Evolutionary conservation across 1,284 basidiomycete genomes (phyloP), one percentile per base, ranked within the genome.

Genomic region (Stereum hirsutum): DNA sequence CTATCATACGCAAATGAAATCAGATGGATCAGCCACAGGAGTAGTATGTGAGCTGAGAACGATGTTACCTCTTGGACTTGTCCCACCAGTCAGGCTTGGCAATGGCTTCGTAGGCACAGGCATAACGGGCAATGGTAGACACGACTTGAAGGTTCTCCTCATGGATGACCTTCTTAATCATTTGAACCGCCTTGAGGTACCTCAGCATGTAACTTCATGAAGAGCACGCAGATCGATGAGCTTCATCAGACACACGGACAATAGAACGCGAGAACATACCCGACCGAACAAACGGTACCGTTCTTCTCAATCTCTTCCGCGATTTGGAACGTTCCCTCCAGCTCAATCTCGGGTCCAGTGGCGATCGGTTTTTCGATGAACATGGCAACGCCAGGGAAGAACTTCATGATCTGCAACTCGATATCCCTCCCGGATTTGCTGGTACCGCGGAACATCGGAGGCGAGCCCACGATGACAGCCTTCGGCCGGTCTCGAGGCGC

Each of bases 1-100:
- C 84, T 88, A 48, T 15, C 15, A 48, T 17, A 15, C 19, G n/a
- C n/a, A 37, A 41, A 27, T 20, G 15, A 40, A 31, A n/a, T n/a
- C 11, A n/a, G n/a, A n/a, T 42, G 27, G 21, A 10, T 32, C 31
- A 32, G 31, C 31, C 10, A n/a, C 31, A 17, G n/a, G 31, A 17
- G 14, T 32, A 4, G 8, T 17, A 17, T 14, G n/a, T 32, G 8
- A n/a, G 31, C 4, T n/a, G 3, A 14, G 31, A 17, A 10, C 5
- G 14, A 32, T 17, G 31, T 35, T 58, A 82, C 78, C 84, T 86
- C 68, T 78, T 89, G 20, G 84, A 78, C 68, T 98, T 98, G 75
- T 95, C 86, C 96, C 96, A 99, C 95, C 96, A 96, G 54, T 93
- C 89, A 4, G 79, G 81, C 68, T 96, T 96, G 39, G 81, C 81